Conservation (phyloP, 2,329 filamentous ascomycete genomes). For the Stagonosporopsis cucurbitacearum region DNA sequence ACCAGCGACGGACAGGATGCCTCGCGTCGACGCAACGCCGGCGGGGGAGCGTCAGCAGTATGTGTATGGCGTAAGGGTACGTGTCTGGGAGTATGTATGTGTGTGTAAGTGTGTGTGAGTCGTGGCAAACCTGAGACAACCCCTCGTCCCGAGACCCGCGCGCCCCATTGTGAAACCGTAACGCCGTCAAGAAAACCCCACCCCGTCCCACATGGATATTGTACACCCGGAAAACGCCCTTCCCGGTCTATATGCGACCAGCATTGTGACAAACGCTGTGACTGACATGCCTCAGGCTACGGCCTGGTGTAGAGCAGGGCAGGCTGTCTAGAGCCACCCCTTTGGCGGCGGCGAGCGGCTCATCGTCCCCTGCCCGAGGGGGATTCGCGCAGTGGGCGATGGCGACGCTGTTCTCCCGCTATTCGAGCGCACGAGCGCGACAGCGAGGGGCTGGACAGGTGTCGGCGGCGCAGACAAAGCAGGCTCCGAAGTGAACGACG, state of each 20-base stretch:
- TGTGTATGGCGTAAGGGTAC: too few species aligned
- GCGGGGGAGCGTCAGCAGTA: too few species aligned
- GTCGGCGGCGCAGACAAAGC: constrained; percentile 24
- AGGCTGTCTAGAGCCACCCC: constrained; percentile 32
- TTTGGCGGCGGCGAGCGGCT: constrained; percentile 41
- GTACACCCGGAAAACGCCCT: constrained; percentile 8
- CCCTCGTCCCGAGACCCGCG: not conserved
- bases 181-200: constrained; percentile 5
- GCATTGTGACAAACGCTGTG: not conserved
- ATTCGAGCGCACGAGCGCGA: constrained; percentile 18
- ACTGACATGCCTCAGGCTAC: not conserved
- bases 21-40: not conserved
- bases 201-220: not conserved
- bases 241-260: constrained; percentile 11
- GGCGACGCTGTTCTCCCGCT: constrained; percentile 25
- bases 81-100: not conserved
- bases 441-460: not conserved
- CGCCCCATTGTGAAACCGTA: constrained; percentile 8
- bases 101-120: not conserved
- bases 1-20: too few species aligned
- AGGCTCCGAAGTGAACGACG: constrained; percentile 15
- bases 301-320: not conserved
- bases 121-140: not conserved
- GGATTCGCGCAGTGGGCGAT: constrained; percentile 42
- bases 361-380: constrained; percentile 47